These are phyloP conservation scores for Salvia hispanica DNA, from an alignment of 257 asterid species.

Conservation along the genomic window DNA sequence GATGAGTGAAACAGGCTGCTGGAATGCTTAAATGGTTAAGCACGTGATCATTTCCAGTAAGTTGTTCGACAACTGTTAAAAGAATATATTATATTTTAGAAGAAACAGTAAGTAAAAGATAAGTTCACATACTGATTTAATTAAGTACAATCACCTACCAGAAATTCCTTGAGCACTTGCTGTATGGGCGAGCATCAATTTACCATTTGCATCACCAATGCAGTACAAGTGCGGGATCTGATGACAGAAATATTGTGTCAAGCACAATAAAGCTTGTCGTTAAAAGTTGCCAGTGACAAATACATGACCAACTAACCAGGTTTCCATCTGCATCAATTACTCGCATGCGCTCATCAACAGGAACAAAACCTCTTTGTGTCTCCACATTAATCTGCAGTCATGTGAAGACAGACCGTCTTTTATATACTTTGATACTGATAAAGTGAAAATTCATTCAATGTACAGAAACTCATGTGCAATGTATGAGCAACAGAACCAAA, in stretches of 20 bases:
- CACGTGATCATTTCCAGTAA: constrained; percentile 75
- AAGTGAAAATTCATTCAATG: constrained; percentile 3
- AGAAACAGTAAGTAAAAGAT: background rate
- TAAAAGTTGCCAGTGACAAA: constrained; percentile 21
- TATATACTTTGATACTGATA: constrained; percentile 4
- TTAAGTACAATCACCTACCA: constrained; percentile 28
- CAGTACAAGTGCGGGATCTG: constrained; percentile 89
- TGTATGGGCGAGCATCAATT: constrained; percentile 94
- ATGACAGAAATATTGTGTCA: constrained; percentile 24
- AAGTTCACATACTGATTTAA: background rate
- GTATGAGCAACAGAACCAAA: background rate
- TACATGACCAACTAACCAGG: constrained; percentile 44
- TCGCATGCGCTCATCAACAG: constrained; percentile 84
- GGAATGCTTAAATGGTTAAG: constrained; percentile 83
- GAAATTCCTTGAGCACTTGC: constrained; percentile 93
- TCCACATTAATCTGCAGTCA: constrained; percentile 70
- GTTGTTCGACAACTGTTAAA: constrained; percentile 71
- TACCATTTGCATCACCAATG: constrained; percentile 97
- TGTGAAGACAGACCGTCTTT: background rate
- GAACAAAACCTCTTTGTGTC: constrained; percentile 88
- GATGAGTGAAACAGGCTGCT: constrained; percentile 11
- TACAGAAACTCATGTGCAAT: background rate
- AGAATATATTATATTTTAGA: background rate
- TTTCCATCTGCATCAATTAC: constrained; percentile 74
- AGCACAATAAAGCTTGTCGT: constrained; percentile 1